Evolutionary conservation across 2,329 filamentous ascomycete species (phyloP), one percentile per base, ranked within the genome.

Genomic region (Colletotrichum gigasporum): DNA sequence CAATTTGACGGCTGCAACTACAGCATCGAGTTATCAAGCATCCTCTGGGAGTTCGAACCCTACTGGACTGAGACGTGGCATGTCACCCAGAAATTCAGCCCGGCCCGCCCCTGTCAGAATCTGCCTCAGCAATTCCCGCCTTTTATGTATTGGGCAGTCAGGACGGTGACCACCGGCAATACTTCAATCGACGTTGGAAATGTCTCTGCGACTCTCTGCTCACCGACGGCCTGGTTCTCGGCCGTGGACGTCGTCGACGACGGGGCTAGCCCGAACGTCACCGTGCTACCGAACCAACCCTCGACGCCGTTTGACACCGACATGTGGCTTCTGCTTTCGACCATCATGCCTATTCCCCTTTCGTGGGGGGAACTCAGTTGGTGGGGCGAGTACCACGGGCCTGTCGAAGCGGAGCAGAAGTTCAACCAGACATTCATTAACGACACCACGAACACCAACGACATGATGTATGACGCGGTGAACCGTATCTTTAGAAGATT

Each of bases 211-310:
- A 32, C 18, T 7, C 45, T 63, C 5, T 63, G 53, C 37, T 39
- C 59, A 1, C 35, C 52, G 20, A 51, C 59, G 7, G 53, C 53
- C 8, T 63, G 59, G 53, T 6, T 57, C 1, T 35, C 59, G n/a
- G 50, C 35, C 16, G 59, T 50, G 1, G 28, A 32, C 14, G 45
- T 34, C 11, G 30, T 28, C 26, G 59, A 63, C 30, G 44, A 63
- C 20, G 59, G 59, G 0, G 5, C 45, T n/a, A 51, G 35, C 16
- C 59, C 53, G 5, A 52, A 50, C 1, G 28, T 58, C 20, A 63
- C 53, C 1, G 24, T 35, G 10, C 26, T 63, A 18, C 10, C 22
- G 6, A 16, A 8, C 35, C 18, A 24, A 5, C 12, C 20, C 7
- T n/a, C 14, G 10, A 50, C n/a, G 4, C 34, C 30, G 2, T 30